Evolutionary conservation across 2,329 filamentous ascomycete species (phyloP), one percentile per base, ranked within the genome.

Genomic region (Ophiocordyceps robertsii): DNA sequence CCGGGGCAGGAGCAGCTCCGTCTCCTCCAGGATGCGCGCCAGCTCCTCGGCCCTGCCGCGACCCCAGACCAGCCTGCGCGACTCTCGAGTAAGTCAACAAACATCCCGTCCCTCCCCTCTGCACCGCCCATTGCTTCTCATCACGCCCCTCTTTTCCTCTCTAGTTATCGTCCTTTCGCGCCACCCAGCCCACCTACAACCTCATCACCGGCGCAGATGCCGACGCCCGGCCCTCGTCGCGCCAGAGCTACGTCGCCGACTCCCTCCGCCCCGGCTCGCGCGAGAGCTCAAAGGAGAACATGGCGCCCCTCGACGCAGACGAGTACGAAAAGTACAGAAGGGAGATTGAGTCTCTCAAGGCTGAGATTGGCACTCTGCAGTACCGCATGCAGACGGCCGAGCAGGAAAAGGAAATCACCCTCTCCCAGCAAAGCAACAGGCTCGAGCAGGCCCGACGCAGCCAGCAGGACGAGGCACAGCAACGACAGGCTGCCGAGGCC

Each of bases 381-480:
- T 98, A 95, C 64, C 86, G 90, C 45, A 72, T 95, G 50, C 84
- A 88, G 54, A 90, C 84, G 16, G 68, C 85, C 42, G 89, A 90
- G 53, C 86, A 95, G 52, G 90, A 96, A 56, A 82, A 84, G 52
- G 87, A 94, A 44, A 75, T 95, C 53, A 69, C 80, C 39, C 72
- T 78, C 10, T 70, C 95, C 14, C 80, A 86, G 47, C 84, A 92
- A 52, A 82, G 87, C 49, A 84, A 85, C 53, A 90, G 95, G 54
- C 62, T 95, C 19, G 79, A 90, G 47, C 87, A 94, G 43, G 72
- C 82, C 2, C 80, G 85, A 50, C 72, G 80, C 39, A 84, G 82
- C 48, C 83, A 85, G n/a, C 88, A 95, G 53, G 81, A 85, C 9
- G 89, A 95, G 55, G 88, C 84, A 55, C 82, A 85, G 53, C 69